Evolutionary conservation across 2,329 filamentous ascomycete genomes (phyloP), one percentile per base, ranked within the genome.

Genomic region (Apiospora phragmitis): DNA sequence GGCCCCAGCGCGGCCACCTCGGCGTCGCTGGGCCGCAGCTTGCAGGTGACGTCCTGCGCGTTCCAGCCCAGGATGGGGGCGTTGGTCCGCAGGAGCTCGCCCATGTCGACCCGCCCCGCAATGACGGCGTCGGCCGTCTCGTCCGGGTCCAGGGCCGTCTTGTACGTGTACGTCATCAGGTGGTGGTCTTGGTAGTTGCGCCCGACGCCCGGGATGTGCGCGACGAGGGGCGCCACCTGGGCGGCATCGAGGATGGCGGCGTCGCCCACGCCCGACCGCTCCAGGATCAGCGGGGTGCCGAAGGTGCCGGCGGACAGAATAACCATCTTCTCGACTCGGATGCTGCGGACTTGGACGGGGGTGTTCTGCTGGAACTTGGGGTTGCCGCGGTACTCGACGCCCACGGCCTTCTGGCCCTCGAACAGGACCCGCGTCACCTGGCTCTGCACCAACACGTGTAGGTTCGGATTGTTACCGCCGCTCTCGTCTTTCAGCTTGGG

Each of bases 261-360:
- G 62, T 83, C 81, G 24, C 89, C 89, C 1, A 92, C 75, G 11
- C 90, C 90, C 0, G 90, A 92, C 29, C 90, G 81, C 76, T 92
- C 89, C 0, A 92, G 84, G 1, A 92, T 83, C 0, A 80, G 78
- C 0, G 89, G 88, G 0, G 88, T 87, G 2, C 86, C 85, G 9
- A 85, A 81, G 0, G 87, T 84, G 12, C 89, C 89, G 6, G 83
- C 81, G 1, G 83, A 81, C 0, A 85, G 73, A 4, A 85, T 75
- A 3, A 91, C 88, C 26, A 90, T 79, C 77, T 88, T 90, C 9
- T 83, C 82, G 4, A 89, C 89, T 55, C 80, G 83, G 26, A 90
- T 79, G 0, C 65, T 73, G 73, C 79, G 78, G 70, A n/a, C n/a
- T n/a, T n/a, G n/a, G n/a, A 32, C 69, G 62, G 26, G 14, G 16